Evolutionary conservation across 331 rosid genomes (phyloP).

Genomic region (Phaseolus coccineus): DNA sequence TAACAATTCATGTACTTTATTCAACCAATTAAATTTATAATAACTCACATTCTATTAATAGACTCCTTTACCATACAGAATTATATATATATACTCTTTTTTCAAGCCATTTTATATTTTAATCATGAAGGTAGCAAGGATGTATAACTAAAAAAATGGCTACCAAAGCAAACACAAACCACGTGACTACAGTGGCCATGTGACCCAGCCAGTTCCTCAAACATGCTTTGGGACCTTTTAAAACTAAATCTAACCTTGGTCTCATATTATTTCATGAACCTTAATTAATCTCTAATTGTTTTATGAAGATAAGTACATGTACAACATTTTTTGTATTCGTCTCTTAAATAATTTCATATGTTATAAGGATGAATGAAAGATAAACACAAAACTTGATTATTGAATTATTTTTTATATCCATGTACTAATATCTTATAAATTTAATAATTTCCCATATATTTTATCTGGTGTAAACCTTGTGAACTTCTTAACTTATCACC

Average conservation of each 20-base stretch:
- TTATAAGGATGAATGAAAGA: too few relatives aligned
- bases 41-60: too few relatives aligned
- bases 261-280: conserved; percentile 16
- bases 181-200: conserved; percentile 40
- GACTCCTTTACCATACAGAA: too few relatives aligned
- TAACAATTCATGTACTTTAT: too few relatives aligned
- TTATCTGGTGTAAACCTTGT: conserved; percentile 3
- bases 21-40: too few relatives aligned
- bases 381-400: too few relatives aligned
- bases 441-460: neutral
- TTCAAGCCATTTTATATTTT: neutral
- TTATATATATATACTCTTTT: too few relatives aligned
- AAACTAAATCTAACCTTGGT: neutral
- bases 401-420: too few relatives aligned
- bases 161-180: conserved; percentile 16
- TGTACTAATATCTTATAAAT: too few relatives aligned
- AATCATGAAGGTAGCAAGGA: neutral
- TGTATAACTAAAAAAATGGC: neutral
- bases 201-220: conserved; percentile 26
- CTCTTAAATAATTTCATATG: too few relatives aligned
- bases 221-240: conserved; percentile 8
- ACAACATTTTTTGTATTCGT: too few relatives aligned
- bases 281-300: neutral
- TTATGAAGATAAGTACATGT: neutral
- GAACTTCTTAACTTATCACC: neutral